Evolutionary conservation across 2,329 filamentous ascomycete species (phyloP), one percentile per base, ranked within the genome.

Genomic region (Stachybotrys elegans): DNA sequence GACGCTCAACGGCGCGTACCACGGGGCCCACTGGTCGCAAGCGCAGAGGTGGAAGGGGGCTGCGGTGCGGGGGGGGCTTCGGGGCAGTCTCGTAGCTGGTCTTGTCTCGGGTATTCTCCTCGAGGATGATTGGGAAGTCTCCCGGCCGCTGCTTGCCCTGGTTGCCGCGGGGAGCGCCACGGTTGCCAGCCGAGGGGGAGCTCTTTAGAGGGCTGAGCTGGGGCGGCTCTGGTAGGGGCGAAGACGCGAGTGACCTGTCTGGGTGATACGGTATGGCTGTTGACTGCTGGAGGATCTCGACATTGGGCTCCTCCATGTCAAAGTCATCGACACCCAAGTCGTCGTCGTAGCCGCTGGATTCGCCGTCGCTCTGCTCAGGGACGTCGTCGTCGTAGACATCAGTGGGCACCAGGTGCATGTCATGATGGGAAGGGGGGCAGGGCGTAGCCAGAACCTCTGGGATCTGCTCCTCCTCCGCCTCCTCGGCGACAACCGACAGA

Each of bases 141-240:
- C 66, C 67, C 3, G 60, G 61, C 43, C 67, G 64, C 35, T 66
- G 51, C 5, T 48, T 44, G 8, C 51, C 38, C 22, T 54, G 58
- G 17, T 50, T 49, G 19, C 40, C 17, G 17, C 50, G 51, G 11
- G 62, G 48, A 39, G 60, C 47, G 25, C 68, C 59, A 49, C 67
- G 49, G 51, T 81, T 81, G 3, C 72, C 76, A 0, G 75, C 73
- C 2, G 73, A 68, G 11, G 65, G 63, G 2, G 71, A 75, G 46
- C 77, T 72, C 40, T 71, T 71, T 1, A 83, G 63, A 1, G 79
- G 78, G 39, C 69, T 75, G 39, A 75, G 51, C 39, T 70, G 72
- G 14, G 67, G 73, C 2, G 70, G 69, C 27, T 67, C 60, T 0
- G 73, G 72, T 3, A 76, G 58, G 3, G 75, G 69, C 3, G 72